Evolutionary conservation across 2,329 filamentous ascomycete genomes (phyloP).

Genomic region (Trichoderma harzianum): DNA sequence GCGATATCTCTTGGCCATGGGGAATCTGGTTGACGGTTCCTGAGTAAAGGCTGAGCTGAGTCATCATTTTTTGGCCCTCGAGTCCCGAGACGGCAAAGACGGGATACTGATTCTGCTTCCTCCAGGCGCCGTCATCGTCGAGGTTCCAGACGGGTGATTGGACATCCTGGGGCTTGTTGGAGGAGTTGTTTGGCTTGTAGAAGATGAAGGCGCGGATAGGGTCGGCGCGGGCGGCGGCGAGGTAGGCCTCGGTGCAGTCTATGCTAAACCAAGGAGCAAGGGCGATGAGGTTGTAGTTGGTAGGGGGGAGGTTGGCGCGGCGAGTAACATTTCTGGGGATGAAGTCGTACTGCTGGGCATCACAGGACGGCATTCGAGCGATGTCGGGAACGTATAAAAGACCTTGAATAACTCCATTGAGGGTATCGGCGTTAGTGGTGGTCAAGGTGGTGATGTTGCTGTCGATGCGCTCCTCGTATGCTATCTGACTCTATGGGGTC

Average conservation of each 20-base stretch:
- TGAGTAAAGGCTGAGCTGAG: conserved; percentile 71
- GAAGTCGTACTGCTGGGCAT: conserved; percentile 57
- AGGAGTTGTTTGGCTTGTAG: conserved; percentile 55
- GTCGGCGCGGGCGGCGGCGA: conserved; percentile 57
- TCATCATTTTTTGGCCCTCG: conserved; percentile 66
- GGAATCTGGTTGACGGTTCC: conserved; percentile 65
- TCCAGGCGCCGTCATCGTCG: conserved; percentile 69
- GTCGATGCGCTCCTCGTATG: conserved; percentile 49
- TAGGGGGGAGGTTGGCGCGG: conserved; percentile 62
- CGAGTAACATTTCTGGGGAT: conserved; percentile 75
- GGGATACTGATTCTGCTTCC: conserved; percentile 66
- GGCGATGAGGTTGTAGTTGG: conserved; percentile 72
- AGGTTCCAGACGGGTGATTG: conserved; percentile 68
- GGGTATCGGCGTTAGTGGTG: conserved; percentile 57
- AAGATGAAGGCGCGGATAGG: conserved; percentile 62
- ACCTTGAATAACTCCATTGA: conserved; percentile 65
- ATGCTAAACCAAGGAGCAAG: conserved; percentile 81
- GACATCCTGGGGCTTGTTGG: conserved; percentile 60
- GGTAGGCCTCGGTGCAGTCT: conserved; percentile 70
- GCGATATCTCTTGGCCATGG: conserved; percentile 53
- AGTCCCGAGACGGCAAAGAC: conserved; percentile 76
- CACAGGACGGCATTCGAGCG: conserved; percentile 55
- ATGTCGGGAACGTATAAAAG: conserved; percentile 83
- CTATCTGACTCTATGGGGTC: conserved; percentile 40
- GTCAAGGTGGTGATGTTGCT: conserved; percentile 74